phyloP scores from a whole-genome alignment of 352 stramenopile genomes.

The Phytophthora brassicae region DNA sequence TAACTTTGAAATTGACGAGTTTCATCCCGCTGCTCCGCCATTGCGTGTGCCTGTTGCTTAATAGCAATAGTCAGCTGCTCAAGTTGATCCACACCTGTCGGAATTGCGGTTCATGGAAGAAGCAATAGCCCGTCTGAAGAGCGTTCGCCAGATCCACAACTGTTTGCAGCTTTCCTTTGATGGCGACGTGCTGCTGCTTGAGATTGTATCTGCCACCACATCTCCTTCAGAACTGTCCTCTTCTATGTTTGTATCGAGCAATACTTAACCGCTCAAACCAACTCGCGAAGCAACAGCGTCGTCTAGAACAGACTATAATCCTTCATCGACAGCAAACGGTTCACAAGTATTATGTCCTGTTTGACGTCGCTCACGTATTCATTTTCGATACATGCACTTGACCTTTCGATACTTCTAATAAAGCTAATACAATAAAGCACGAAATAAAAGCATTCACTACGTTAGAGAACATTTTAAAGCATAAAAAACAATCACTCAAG shows the following conservation, averaged over 20 bases:
- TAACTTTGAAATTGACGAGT: background rate
- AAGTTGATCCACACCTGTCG: background rate
- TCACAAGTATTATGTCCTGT: background rate
- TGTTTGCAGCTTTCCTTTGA: background rate
- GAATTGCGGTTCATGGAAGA: background rate
- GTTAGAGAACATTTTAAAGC: too few relatives aligned
- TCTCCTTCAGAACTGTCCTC: background rate
- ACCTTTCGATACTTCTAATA: constrained; percentile 3
- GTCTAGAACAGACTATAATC: background rate
- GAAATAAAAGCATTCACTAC: too few relatives aligned
- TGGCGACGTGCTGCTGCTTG: background rate
- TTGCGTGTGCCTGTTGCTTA: background rate
- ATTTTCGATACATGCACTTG: background rate
- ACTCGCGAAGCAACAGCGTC: background rate
- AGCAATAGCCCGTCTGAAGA: background rate
- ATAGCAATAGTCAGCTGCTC: background rate
- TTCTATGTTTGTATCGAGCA: background rate
- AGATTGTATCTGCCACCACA: background rate
- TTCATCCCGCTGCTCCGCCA: background rate
- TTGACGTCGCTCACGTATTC: background rate
- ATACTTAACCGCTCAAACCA: background rate
- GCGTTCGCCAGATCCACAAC: background rate
- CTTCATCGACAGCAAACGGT: background rate
- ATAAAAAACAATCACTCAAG: too few relatives aligned
- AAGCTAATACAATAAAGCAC: background rate